A percentile compares a stretch with the other conserved stretches of the same genome.
phyloP scores from a whole-genome alignment of 768 basidiomycete species.

The Termitomyces heimii region DNA sequence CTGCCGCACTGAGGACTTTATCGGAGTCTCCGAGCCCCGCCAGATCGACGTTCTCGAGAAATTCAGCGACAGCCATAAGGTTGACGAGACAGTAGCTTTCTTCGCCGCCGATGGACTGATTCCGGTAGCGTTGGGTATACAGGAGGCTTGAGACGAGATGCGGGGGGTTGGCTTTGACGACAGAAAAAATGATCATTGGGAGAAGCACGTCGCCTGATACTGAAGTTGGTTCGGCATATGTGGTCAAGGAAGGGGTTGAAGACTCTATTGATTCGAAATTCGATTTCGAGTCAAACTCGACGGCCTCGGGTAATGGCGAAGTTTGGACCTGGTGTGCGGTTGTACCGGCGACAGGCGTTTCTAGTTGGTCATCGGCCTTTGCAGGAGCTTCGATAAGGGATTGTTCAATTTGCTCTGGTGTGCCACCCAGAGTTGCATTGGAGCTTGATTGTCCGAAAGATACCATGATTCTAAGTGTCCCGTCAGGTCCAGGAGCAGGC shows the following conservation, averaged over 20 bases:
- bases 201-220: slow-evolving; percentile 88
- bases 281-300: slow-evolving; percentile 2
- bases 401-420: not conserved
- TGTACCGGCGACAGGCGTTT: slow-evolving; percentile 1
- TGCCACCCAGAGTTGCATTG: not conserved
- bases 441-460: slow-evolving; percentile 3
- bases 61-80: slow-evolving; percentile 92
- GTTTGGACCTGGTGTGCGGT: not conserved
- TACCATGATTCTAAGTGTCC: slow-evolving; percentile 13
- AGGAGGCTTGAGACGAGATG: slow-evolving; percentile 71
- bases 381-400: not conserved
- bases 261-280: not conserved
- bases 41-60: slow-evolving; percentile 91
- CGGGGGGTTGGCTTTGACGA: slow-evolving; percentile 88
- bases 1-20: slow-evolving; percentile 59
- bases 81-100: slow-evolving; percentile 93
- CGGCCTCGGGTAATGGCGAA: slow-evolving; percentile 9
- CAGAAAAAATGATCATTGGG: slow-evolving; percentile 89
- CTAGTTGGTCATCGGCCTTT: not conserved
- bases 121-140: slow-evolving; percentile 55
- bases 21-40: slow-evolving; percentile 59
- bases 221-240: slow-evolving; percentile 32
- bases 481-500: slow-evolving; percentile 17
- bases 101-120: slow-evolving; percentile 64
- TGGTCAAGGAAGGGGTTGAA: slow-evolving; percentile 8